Evolutionary conservation across 2,329 filamentous ascomycete species (phyloP).

Genomic region (Lecanoromycetidae sp.): DNA sequence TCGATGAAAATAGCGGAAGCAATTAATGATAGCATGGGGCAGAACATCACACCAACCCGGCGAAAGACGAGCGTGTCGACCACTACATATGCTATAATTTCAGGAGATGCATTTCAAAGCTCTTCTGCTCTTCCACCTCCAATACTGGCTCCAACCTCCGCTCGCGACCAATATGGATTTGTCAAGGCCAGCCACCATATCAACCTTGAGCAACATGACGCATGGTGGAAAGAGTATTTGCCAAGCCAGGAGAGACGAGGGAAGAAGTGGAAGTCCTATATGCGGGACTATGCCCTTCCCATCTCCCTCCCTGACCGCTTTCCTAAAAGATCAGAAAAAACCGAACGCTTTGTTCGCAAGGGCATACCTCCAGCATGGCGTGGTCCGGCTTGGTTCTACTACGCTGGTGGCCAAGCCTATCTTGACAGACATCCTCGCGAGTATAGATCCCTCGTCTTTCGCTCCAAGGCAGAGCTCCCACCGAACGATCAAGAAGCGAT

Average conservation of each 20-base stretch:
- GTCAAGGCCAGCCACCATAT: conserved; percentile 76
- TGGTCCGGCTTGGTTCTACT: conserved; percentile 95
- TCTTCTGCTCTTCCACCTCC: conserved; percentile 12
- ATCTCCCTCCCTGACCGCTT: conserved; percentile 64
- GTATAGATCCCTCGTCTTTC: conserved; percentile 58
- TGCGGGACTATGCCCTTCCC: conserved; percentile 63
- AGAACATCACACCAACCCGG: conserved; percentile 16
- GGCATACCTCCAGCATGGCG: conserved; percentile 89
- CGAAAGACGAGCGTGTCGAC: conserved; percentile 18
- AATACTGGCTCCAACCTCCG: conserved; percentile 21
- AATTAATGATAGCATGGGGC: conserved; percentile 14
- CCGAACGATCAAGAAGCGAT: conserved; percentile 77
- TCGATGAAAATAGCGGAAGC: conserved; percentile 17
- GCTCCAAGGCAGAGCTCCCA: conserved; percentile 51
- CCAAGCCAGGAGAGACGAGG: conserved; percentile 61
- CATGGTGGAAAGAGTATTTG: conserved; percentile 65
- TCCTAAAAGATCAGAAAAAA: conserved; percentile 65
- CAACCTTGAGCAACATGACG: conserved; percentile 63
- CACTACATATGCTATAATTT: conserved; percentile 5
- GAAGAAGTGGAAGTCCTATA: conserved; percentile 69
- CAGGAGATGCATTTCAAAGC: conserved; percentile 14
- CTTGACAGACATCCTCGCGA: conserved; percentile 63
- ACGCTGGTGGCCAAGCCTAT: conserved; percentile 73
- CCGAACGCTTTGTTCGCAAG: conserved; percentile 83
- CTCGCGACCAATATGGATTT: conserved; percentile 80